Base-by-base conservation (phyloP, 2,329 filamentous ascomycete genomes). In the Mariannaea elegans region DNA sequence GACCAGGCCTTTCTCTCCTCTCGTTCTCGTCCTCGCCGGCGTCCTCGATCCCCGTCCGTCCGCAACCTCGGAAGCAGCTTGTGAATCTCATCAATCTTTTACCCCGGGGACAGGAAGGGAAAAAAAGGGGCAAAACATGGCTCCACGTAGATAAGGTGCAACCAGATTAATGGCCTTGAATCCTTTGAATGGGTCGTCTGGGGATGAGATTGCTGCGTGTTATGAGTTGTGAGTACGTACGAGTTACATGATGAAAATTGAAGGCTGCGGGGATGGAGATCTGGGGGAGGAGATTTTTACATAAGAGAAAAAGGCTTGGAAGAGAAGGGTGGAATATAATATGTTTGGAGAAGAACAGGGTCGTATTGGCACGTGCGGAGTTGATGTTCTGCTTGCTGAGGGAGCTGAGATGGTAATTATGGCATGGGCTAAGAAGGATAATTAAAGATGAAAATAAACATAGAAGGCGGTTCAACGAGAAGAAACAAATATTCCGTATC, bases 171-270 rank as follows among this genome's bases (percentile, higher is more conserved):
- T n/a, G n/a, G n/a, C n/a, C n/a, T n/a, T n/a, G n/a, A n/a, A n/a
- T n/a, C n/a, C n/a, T 38, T 21, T 59, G 55, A 34, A 27, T n/a
- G n/a, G n/a, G n/a, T n/a, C n/a, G 21, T 53, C 41, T 32, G 42
- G 44, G 36, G 36, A 12, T 18, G 13, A 36, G 34, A 21, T 21
- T 24, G n/a, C 21, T 49, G 56, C 50, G 38, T 18, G 14, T 42
- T 42, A 42, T 42, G 38, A 60, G 53, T 68, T 67, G 32, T 41
- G 56, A 55, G 64, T 68, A 68, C 66, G 65, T 68, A 68, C 42
- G 58, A 59, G 49, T 68, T 68, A 68, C 66, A 50, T 68, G 50
- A 68, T 68, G 31, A 53, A 68, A 68, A 68, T 65, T 67, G 66
- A 64, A 63, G 65, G 53, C 39, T 47, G 36, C 38, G 54, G 45